Percentiles rank a stretch among this genome's conserved stretches.
These are phyloP conservation scores for Astragalus membranaceus DNA, from an alignment of 306 rosid genomes.

Conservation along the genomic window DNA sequence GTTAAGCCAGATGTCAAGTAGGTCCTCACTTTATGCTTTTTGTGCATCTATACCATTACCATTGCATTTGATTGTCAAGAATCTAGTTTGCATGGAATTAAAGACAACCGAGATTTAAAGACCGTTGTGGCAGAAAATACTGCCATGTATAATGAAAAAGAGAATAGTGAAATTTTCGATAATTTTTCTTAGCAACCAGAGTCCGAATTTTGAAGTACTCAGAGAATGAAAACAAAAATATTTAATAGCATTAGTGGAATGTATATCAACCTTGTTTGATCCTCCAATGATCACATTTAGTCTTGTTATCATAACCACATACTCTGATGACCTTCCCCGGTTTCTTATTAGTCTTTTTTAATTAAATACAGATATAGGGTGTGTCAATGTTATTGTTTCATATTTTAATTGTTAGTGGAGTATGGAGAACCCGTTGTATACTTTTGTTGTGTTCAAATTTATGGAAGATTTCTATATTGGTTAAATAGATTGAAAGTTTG, in stretches of 20 bases:
- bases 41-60: conserved; percentile 12
- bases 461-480: background rate
- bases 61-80: background rate
- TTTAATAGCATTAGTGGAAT: background rate
- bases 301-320: background rate
- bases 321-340: background rate
- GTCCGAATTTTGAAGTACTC: background rate
- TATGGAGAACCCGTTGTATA: background rate
- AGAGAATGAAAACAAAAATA: conserved; percentile 8
- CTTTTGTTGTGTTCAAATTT: background rate
- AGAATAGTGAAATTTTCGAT: background rate
- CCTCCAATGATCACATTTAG: background rate
- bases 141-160: background rate
- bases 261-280: background rate
- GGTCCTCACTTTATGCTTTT: conserved; percentile 28
- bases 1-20: conserved; percentile 94
- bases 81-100: conserved; percentile 13
- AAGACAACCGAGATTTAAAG: background rate
- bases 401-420: background rate
- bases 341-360: background rate
- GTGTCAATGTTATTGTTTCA: background rate
- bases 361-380: background rate
- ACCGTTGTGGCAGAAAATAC: background rate
- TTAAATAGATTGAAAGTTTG: conserved; percentile 7
- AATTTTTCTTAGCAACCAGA: background rate